Conservation (phyloP, 2,329 filamentous ascomycete genomes). For the Aspergillus tamarii region DNA sequence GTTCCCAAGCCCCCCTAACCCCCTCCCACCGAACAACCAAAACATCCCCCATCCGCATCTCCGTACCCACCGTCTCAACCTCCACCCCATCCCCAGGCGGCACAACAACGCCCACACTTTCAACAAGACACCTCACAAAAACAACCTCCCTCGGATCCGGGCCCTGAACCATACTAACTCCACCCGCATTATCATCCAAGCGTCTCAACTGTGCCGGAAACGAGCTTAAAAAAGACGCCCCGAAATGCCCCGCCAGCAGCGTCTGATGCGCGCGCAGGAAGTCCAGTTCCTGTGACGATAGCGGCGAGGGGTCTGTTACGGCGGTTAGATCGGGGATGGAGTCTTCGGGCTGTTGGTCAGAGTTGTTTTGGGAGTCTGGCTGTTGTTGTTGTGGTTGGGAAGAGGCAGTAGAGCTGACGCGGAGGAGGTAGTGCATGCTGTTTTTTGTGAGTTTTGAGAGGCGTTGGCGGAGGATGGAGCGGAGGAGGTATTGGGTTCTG, state of each 20-base stretch:
- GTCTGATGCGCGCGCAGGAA: conserved; percentile 86
- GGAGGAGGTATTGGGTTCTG: conserved; percentile 86
- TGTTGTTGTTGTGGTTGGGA: conserved; percentile 13
- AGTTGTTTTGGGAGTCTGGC: conserved; percentile 13
- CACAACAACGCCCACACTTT: conserved; percentile 51
- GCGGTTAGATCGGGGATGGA: conserved; percentile 35
- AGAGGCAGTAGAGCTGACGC: conserved; percentile 25
- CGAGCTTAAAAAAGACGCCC: conserved; percentile 77
- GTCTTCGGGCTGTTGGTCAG: conserved; percentile 30
- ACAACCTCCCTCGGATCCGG: conserved; percentile 84
- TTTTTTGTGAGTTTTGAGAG: conserved; percentile 69
- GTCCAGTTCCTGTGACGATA: conserved; percentile 76
- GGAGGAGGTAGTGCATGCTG: conserved; percentile 54
- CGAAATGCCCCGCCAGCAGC: conserved; percentile 81
- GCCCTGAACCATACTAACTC: conserved; percentile 87
- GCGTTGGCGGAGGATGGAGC: conserved; percentile 80
- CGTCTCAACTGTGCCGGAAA: conserved; percentile 81
- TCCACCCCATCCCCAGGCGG: conserved; percentile 35
- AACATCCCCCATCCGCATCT: conserved; percentile 62
- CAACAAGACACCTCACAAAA: conserved; percentile 67
- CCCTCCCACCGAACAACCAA: conserved; percentile 75
- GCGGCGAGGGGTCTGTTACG: conserved; percentile 54
- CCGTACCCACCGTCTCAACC: conserved; percentile 37
- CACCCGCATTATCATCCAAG: conserved; percentile 86
- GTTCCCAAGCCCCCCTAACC: conserved; percentile 58